Base-by-base conservation (phyloP, 2,329 filamentous ascomycete genomes). In the Rhexocercosporidium sp. region DNA sequence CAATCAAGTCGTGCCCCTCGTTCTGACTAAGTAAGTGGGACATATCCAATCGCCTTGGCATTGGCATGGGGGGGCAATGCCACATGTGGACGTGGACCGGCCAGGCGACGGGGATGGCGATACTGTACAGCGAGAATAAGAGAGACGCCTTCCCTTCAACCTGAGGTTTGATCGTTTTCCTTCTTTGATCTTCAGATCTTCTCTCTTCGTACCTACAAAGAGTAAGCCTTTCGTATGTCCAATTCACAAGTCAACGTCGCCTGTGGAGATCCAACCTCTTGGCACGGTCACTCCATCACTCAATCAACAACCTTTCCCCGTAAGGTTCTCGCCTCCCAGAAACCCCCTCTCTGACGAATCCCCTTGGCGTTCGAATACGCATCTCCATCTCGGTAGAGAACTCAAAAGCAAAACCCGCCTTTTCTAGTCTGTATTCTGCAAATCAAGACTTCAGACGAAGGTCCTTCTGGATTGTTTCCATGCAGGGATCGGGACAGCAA, bases 111-210 rank as follows among this genome's bases (percentile, higher is more conserved):
- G 41, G 57, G 39, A 60, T n/a, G 20, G 18, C n/a, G n/a, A n/a
- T n/a, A n/a, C n/a, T n/a, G n/a, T n/a, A n/a, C n/a, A n/a, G 37
- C 22, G 27, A 60, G 37, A 60, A 29, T 60, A 47, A 60, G 41
- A 60, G 25, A 46, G 11, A 20, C 39, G 57, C 31, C 57, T 47
- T 16, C 37, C 57, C 57, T 44, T 31, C 27, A 46, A 44, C 57
- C 41, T 60, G 22, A 47, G 18, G 57, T 29, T 31, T 16, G 27
- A 7, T 12, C 2, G 7, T 60, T 11, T 18, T 2, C 9, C 11
- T 46, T 47, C 25, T 60, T 39, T 46, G 57, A 44, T 47, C 57
- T 60, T 60, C 57, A 22, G 41, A 60, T 60, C 57, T 31, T 46
- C 57, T 44, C 16, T 41, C 22, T 44, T 29, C 12, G 20, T 59